phyloP scores from a whole-genome alignment of 257 asterid genomes.

The Gentiana macrophylla region DNA sequence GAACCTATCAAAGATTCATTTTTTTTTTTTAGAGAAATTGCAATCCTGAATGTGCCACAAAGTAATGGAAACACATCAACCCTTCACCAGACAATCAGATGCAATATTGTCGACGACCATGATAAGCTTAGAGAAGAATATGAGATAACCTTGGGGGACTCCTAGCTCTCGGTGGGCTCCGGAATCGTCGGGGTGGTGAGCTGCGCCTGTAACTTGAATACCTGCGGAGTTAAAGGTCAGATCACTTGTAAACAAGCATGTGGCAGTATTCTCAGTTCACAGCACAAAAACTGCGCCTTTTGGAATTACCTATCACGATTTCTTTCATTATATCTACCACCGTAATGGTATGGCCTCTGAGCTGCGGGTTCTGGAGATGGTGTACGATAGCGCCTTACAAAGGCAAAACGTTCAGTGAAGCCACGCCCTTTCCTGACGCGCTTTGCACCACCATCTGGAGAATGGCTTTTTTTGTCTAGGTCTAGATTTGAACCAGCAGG shows the following conservation, averaged over 20 bases:
- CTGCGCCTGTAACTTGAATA: slow-evolving; percentile 59
- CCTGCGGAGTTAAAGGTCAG: slow-evolving; percentile 24
- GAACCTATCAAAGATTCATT: slow-evolving; percentile 28
- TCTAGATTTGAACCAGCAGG: slow-evolving; percentile 34
- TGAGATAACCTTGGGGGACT: slow-evolving; percentile 73
- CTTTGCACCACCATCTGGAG: slow-evolving; percentile 72
- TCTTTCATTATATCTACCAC: slow-evolving; percentile 66
- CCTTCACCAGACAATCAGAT: not conserved
- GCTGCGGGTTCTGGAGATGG: slow-evolving; percentile 80
- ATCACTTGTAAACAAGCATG: not conserved
- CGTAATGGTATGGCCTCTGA: slow-evolving; percentile 50
- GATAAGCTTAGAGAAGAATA: not conserved
- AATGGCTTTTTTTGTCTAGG: slow-evolving; percentile 42
- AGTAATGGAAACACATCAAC: not conserved
- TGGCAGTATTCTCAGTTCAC: not conserved
- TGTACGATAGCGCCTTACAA: slow-evolving; percentile 88
- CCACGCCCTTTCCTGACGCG: slow-evolving; percentile 98
- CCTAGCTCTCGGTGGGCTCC: slow-evolving; percentile 73
- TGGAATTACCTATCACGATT: slow-evolving; percentile 54
- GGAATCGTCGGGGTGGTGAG: slow-evolving; percentile 54
- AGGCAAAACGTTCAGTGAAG: slow-evolving; percentile 69
- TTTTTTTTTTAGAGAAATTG: not conserved
- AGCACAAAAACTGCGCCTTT: not conserved
- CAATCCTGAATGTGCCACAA: not conserved
- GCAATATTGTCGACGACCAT: not conserved